Percentiles rank a stretch among this genome's conserved stretches.
phyloP scores from a whole-genome alignment of 768 basidiomycete species.

The Auricularia sp. region DNA sequence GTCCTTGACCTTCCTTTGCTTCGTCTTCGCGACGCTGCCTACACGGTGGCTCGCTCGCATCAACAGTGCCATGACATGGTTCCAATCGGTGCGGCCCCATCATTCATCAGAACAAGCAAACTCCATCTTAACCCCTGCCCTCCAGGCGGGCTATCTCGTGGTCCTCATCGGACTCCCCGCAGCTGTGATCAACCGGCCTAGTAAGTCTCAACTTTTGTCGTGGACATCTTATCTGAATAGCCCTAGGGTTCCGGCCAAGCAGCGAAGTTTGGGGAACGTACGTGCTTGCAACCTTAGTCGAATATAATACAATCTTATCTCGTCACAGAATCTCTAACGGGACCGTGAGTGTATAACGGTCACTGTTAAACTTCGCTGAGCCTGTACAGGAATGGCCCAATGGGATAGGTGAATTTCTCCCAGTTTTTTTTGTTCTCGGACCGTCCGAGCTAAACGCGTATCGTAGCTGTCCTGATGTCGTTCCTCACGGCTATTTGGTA shows the following conservation, averaged over 20 bases:
- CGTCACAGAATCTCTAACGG: background rate
- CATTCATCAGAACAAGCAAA: background rate
- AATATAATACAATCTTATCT: background rate
- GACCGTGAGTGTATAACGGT: background rate
- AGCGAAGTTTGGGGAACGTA: constrained; percentile 1
- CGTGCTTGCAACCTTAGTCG: background rate
- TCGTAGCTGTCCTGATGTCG: constrained; percentile 8
- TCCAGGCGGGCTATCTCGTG: background rate
- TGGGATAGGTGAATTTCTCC: background rate
- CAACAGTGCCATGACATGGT: constrained; percentile 6
- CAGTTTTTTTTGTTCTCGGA: no score
- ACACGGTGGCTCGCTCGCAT: constrained; percentile 7
- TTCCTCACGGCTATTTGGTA: constrained; percentile 8
- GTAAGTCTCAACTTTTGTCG: background rate
- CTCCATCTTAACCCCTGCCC: background rate
- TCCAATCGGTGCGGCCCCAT: background rate
- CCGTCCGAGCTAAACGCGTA: constrained; percentile 1
- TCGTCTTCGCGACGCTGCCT: constrained; percentile 4
- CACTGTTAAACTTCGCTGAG: background rate
- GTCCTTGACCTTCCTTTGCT: constrained; percentile 3
- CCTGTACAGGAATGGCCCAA: background rate
- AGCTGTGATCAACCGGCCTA: background rate
- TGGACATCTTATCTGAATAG: background rate
- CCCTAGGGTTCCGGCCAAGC: background rate
- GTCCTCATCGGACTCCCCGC: constrained; percentile 9